Evolutionary conservation across 2,329 filamentous ascomycete genomes (phyloP).

Genomic region (Pleurostoma richardsiae): DNA sequence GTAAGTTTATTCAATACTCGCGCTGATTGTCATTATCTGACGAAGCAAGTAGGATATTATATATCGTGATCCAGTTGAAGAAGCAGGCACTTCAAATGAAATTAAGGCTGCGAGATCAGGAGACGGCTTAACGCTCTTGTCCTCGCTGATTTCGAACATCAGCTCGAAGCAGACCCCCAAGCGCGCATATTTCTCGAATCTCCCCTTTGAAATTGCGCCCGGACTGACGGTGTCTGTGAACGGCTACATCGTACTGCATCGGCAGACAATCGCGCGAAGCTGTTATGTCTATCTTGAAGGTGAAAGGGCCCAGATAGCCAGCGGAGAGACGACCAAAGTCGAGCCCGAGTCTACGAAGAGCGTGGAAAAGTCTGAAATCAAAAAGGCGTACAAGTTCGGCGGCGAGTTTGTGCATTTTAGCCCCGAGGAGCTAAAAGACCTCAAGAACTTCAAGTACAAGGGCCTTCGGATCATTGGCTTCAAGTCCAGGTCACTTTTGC

Average conservation of each 20-base stretch:
- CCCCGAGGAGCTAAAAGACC: constrained; percentile 71
- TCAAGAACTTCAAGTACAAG: constrained; percentile 77
- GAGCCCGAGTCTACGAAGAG: constrained; percentile 72
- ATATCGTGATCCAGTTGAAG: constrained; percentile 71
- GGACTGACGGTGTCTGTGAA: constrained; percentile 84
- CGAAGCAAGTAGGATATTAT: constrained; percentile 67
- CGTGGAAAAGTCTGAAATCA: constrained; percentile 76
- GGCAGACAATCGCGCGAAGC: constrained; percentile 73
- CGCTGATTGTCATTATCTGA: not conserved
- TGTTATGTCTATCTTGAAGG: constrained; percentile 80
- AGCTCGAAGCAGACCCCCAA: constrained; percentile 87
- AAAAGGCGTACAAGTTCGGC: constrained; percentile 94
- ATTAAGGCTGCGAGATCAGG: constrained; percentile 62
- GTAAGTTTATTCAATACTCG: constrained; percentile 39
- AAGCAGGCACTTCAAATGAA: constrained; percentile 55
- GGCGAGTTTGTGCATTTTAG: constrained; percentile 85
- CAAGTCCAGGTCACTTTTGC: constrained; percentile 71
- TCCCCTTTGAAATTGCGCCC: constrained; percentile 85
- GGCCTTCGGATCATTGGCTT: constrained; percentile 89
- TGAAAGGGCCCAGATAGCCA: constrained; percentile 78
- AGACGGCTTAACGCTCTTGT: constrained; percentile 74
- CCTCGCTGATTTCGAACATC: constrained; percentile 78
- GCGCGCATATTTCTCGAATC: constrained; percentile 76
- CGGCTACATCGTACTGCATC: constrained; percentile 84
- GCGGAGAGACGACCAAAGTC: constrained; percentile 67